These are phyloP conservation scores for Pelomyxa schiedti DNA, from an alignment of 78 protist genomes.

Conservation along the genomic window DNA sequence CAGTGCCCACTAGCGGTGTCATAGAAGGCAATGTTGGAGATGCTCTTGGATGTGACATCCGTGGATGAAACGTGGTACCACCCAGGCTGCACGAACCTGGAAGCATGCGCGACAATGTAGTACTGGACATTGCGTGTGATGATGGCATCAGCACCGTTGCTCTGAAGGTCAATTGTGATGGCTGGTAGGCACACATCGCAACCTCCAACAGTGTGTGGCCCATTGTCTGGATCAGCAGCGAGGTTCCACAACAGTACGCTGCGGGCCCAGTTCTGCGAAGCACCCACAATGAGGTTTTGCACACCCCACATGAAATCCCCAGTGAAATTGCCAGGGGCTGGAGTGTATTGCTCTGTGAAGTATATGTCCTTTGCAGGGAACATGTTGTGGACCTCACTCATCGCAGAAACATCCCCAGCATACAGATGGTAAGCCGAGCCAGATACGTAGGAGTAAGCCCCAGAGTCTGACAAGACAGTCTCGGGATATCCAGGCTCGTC, in stretches of 20 bases:
- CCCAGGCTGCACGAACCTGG: slow-evolving; percentile 3
- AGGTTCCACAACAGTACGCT: neutral
- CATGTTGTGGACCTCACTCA: neutral
- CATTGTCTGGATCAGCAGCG: neutral
- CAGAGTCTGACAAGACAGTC: neutral
- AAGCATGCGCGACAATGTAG: slow-evolving; percentile 1
- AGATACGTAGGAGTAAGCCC: neutral
- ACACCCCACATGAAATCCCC: neutral
- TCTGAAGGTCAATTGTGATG: neutral
- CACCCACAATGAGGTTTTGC: slow-evolving; percentile 5
- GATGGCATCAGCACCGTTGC: neutral
- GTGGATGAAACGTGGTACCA: too few relatives aligned
- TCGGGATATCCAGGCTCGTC: neutral
- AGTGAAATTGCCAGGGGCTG: neutral
- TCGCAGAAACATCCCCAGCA: neutral
- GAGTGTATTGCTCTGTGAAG: slow-evolving; percentile 8
- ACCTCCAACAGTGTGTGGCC: slow-evolving; percentile 3
- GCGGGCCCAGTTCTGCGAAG: neutral
- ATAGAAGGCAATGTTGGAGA: too few relatives aligned
- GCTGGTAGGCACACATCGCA: neutral
- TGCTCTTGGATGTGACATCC: too few relatives aligned
- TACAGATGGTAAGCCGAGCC: slow-evolving; percentile 2
- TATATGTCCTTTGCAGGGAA: slow-evolving; percentile 7
- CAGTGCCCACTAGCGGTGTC: too few relatives aligned
- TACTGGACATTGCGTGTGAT: neutral